Conservation (phyloP, 2,329 filamentous ascomycete genomes). For the Colletotrichum sojae region DNA sequence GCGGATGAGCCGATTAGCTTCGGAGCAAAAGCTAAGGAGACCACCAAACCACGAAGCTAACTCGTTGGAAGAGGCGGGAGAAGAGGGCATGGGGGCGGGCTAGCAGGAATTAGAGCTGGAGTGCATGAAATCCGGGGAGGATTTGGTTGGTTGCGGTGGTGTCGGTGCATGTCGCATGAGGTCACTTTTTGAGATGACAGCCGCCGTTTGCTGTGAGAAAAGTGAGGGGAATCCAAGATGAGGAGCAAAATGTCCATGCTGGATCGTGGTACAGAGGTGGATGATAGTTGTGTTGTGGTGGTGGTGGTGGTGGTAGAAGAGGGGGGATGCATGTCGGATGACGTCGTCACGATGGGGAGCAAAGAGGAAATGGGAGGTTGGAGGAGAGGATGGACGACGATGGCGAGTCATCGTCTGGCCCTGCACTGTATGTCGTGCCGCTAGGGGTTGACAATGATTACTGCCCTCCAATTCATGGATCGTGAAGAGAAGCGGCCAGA, state of each 20-base stretch:
- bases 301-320: background rate
- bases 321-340: conserved; percentile 37
- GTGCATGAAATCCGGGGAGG: conserved; percentile 21
- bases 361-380: background rate
- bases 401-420: background rate
- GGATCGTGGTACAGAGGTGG: conserved; percentile 6
- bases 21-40: background rate
- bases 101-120: conserved; percentile 21
- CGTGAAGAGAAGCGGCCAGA: too few relatives aligned
- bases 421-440: too few relatives aligned
- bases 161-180: conserved; percentile 26
- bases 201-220: conserved; percentile 13
- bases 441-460: too few relatives aligned
- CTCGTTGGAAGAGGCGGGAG: background rate
- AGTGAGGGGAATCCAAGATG: conserved; percentile 2
- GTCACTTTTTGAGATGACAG: conserved; percentile 30
- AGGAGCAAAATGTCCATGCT: background rate
- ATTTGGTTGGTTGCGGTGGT: conserved; percentile 10
- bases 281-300: conserved; percentile 8
- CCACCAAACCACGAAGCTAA: background rate
- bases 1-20: conserved; percentile 27
- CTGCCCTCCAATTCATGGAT: too few relatives aligned
- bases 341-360: conserved; percentile 34
- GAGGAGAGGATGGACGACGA: background rate
- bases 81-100: background rate